Percentiles rank a stretch among this genome's conserved stretches.
These are phyloP conservation scores for Fusarium zealandicum DNA, from an alignment of 2,329 filamentous ascomycete genomes.

Conservation along the genomic window DNA sequence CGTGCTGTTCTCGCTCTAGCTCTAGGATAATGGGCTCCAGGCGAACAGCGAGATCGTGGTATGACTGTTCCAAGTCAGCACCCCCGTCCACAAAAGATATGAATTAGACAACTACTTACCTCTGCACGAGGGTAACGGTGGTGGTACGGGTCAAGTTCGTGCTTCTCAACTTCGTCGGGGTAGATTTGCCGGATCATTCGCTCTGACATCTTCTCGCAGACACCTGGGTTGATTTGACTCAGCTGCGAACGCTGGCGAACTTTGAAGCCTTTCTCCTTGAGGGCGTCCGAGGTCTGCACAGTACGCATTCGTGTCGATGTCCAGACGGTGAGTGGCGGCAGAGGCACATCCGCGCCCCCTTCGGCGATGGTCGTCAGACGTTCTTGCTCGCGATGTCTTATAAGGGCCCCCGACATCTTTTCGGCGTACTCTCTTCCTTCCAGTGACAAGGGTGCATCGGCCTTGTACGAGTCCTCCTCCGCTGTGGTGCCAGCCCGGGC, in stretches of 20 bases:
- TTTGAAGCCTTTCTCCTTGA: conserved; percentile 82
- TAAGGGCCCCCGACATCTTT: conserved; percentile 84
- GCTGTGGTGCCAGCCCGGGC: conserved; percentile 83
- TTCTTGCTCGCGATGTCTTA: conserved; percentile 85
- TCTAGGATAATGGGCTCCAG: conserved; percentile 98
- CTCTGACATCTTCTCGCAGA: conserved; percentile 93
- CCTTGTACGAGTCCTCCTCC: conserved; percentile 92
- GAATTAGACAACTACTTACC: conserved; percentile 55
- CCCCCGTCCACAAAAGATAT: not conserved
- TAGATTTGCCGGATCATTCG: conserved; percentile 80
- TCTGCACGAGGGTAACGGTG: conserved; percentile 95
- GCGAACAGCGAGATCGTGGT: conserved; percentile 97
- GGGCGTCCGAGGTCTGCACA: conserved; percentile 84
- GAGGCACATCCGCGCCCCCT: conserved; percentile 70
- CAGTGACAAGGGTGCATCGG: conserved; percentile 83
- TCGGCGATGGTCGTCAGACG: conserved; percentile 71
- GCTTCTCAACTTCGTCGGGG: conserved; percentile 90
- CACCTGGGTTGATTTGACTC: conserved; percentile 95
- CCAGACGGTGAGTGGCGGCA: conserved; percentile 90
- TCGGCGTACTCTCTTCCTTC: conserved; percentile 81
- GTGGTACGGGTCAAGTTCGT: conserved; percentile 94
- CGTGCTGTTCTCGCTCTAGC: conserved; percentile 94
- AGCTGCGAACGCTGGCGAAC: conserved; percentile 93
- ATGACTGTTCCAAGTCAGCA: conserved; percentile 67
- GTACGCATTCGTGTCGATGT: conserved; percentile 91